Evolutionary conservation across 495 filamentous ascomycete species (phyloP), one percentile per base, ranked within the genome.

Genomic region (Neurospora sp.): DNA sequence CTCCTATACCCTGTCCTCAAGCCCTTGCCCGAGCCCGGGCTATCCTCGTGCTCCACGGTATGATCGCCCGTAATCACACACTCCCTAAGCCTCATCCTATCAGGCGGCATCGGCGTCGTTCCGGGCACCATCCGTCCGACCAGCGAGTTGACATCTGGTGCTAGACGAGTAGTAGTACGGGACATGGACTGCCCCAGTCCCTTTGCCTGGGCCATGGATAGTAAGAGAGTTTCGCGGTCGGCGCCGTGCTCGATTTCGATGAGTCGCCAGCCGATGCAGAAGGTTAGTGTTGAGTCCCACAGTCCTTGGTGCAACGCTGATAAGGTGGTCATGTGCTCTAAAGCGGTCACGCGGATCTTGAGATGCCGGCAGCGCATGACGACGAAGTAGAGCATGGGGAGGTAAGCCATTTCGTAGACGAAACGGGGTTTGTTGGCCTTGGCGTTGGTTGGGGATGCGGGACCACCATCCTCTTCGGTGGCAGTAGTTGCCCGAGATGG

Each of bases 371-470:
- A 87, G 76, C 84, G 86, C 45, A 85, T 76, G 9, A 81, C 79
- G 8, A 84, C 81, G 69, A 84, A 82, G 70, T 85, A 84, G 11
- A 87, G 80, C 5, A 83, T 76, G 0, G 83, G 81, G 24, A 81
- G 76, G 19, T 83, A 77, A 34, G 84, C 85, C 76, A 82, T 84
- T 71, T 86, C 85, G 39, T 85, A 85, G 43, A 80, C 78, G 76
- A 86, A 86, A 66, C 75, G 73, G 9, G 66, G 77, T 39, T 48
- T 79, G 13, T 28, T 28, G 43, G n/a, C 21, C n/a, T 31, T 62
- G 24, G 8, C 24, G 54, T 34, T 62, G 24, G 54, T 40, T 45
- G 69, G 62, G 28, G 24, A 59, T 59, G 48, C 21, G 11, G 48
- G 21, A 31, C 21, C 48, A 28, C 21, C 4, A 54, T 31, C 54